Evolutionary conservation across 495 filamentous ascomycete genomes (phyloP), one percentile per base, ranked within the genome.

Genomic region (Glarea lozoyensis): DNA sequence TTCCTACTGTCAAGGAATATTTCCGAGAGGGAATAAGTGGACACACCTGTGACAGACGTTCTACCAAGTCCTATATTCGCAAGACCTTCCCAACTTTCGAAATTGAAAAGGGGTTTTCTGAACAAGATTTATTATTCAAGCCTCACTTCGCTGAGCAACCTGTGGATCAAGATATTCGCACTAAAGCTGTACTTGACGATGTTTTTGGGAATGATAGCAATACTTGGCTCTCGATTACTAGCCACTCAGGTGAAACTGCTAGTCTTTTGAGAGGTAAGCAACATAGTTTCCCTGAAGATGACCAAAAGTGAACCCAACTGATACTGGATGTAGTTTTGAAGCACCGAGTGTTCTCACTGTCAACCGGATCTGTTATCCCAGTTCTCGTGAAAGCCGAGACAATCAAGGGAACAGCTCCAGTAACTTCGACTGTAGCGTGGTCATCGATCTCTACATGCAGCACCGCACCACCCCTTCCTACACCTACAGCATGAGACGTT

Each of bases 11-110:
- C 48, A 84, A 82, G 52, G 84, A 90, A 53, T 60, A 75, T 13
- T 63, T 90, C 50, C 75, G 86, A 33, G 86, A 93, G 52, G 67
- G 73, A 2, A 75, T 89, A 41, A 72, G 72, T 35, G 66, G 79
- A 32, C 86, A 90, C 55, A 90, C 86, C 7, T 93, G 86, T 60
- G 85, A 93, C 54, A 72, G 80, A 12, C 72, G 86, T 1, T 66
- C 68, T 34, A 69, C 49, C 17, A 71, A 68, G 40, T 64, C 64
- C 2, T 76, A 71, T 48, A 88, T 93, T 49, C 56, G 63, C 6
- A 37, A 53, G 10, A 62, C 61, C 15, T 86, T 77, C 52, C 82
- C 83, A 0, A 13, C 15, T 1, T 88, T 72, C 59, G 54, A 24
- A 2, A 73, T 88, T 42, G 86, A 88, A 49, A 25, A 54, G 0